Base-by-base conservation (phyloP, 768 basidiomycete genomes). In the Cyclocybe aegerita region DNA sequence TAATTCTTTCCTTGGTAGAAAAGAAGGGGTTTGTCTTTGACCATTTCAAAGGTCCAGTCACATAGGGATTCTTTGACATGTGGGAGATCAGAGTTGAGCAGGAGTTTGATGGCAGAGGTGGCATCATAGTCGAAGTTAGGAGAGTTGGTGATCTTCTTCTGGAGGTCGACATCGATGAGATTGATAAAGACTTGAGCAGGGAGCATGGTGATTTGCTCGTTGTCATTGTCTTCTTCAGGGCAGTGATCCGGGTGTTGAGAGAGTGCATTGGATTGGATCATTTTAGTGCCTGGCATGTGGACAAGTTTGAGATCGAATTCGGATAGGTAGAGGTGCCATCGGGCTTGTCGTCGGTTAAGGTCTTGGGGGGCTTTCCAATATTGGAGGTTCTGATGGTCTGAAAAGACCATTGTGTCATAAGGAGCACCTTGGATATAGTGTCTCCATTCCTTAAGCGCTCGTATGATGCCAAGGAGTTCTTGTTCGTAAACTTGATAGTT, bases 401-500 rank as follows among this genome's bases (percentile, higher is more conserved):
- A 42, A 7, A 39, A 35, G 1, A 58, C 34, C 0, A 16, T 68
- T 16, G 74, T 48, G 8, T 46, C 41, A 11, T 60, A 39, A 9
- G 31, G 14, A 0, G 60, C 46, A 2, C 69, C 65, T 9, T 63
- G 43, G 10, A 67, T 51, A 32, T 57, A 54, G 41, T 70, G 67
- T 17, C 58, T 9, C 64, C 60, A 67, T 37, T 63, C 55, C 0
- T 50, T n/a, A 0, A 78, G 54, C 0, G 67, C 65, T 30, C 59
- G 14, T 3, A 81, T 65, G 11, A 82, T 73, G 0, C 75, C 78
- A 1, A 81, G 63, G 0, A 82, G 44, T 60, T 83, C 80, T 56
- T 70, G 70, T 55, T 83, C 69, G 50, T 75, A 63, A 36, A 69
- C 66, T 32, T 72, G 62, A 55, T 81, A 81, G 53, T 81, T 79